These are phyloP conservation scores for Volvox carteri DNA, from an alignment of 163 green algal genomes.

Conservation along the genomic window DNA sequence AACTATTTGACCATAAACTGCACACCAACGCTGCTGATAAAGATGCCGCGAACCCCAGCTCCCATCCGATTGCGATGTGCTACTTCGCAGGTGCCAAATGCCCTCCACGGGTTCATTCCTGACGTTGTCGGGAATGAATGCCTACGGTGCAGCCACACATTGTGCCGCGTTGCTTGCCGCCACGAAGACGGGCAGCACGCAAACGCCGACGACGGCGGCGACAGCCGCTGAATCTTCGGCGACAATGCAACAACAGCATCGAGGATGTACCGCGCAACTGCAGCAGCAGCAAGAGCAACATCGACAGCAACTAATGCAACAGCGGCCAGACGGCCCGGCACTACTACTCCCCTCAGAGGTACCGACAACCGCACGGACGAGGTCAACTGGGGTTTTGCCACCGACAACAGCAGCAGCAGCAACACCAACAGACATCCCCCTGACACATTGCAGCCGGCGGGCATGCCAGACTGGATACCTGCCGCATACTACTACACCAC, in stretches of 20 bases:
- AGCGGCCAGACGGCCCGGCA: neutral
- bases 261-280: neutral
- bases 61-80: too few relatives aligned
- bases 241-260: neutral
- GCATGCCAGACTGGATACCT: slow-evolving; percentile 14
- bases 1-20: too few relatives aligned
- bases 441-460: neutral
- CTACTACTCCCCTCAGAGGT: neutral
- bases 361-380: neutral
- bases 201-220: neutral
- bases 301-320: neutral
- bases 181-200: neutral
- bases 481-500: too few relatives aligned
- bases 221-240: neutral
- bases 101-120: slow-evolving; percentile 45
- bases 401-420: neutral
- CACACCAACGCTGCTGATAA: too few relatives aligned
- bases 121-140: slow-evolving; percentile 42
- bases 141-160: slow-evolving; percentile 59
- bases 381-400: too few relatives aligned
- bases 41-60: too few relatives aligned
- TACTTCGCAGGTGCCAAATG: slow-evolving; percentile 48
- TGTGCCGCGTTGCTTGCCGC: slow-evolving; percentile 54
- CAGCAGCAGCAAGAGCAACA: slow-evolving; percentile 2
- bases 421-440: neutral